phyloP scores from a whole-genome alignment of 176 grass and related monocot genomes.

The Oryza meyeriana region DNA sequence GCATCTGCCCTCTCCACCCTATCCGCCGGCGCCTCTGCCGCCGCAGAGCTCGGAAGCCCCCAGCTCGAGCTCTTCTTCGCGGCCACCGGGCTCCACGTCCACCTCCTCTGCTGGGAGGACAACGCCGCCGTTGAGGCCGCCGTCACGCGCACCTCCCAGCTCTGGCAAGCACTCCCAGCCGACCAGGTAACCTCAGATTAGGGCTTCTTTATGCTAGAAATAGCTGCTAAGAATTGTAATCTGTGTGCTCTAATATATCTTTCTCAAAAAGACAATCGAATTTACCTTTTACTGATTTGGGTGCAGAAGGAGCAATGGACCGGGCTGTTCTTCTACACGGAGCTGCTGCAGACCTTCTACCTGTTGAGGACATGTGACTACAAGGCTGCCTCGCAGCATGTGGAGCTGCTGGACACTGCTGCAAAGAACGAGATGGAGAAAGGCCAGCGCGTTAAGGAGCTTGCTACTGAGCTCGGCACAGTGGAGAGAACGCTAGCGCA shows the following conservation, averaged over 20 bases:
- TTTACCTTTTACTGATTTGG: neutral
- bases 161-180: constrained; percentile 64
- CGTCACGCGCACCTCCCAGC: constrained; percentile 32
- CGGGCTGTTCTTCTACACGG: constrained; percentile 88
- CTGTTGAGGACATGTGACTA: constrained; percentile 86
- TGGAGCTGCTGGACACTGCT: constrained; percentile 63
- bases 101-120: constrained; percentile 86
- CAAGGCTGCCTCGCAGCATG: constrained; percentile 62
- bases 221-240: neutral
- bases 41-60: constrained; percentile 52
- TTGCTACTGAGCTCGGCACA: constrained; percentile 47
- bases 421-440: constrained; percentile 71
- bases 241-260: neutral
- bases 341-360: constrained; percentile 83
- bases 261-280: neutral
- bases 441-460: constrained; percentile 38
- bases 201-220: neutral
- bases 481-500: constrained; percentile 53
- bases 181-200: constrained; percentile 45
- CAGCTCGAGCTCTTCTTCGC: constrained; percentile 97
- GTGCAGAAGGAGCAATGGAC: constrained; percentile 63
- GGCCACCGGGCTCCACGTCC: constrained; percentile 68
- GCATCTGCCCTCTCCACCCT: constrained; percentile 62
- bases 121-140: constrained; percentile 45
- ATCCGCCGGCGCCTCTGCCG: constrained; percentile 42